phyloP scores from a whole-genome alignment of 352 stramenopile species.

The Phytophthora podocarpi region DNA sequence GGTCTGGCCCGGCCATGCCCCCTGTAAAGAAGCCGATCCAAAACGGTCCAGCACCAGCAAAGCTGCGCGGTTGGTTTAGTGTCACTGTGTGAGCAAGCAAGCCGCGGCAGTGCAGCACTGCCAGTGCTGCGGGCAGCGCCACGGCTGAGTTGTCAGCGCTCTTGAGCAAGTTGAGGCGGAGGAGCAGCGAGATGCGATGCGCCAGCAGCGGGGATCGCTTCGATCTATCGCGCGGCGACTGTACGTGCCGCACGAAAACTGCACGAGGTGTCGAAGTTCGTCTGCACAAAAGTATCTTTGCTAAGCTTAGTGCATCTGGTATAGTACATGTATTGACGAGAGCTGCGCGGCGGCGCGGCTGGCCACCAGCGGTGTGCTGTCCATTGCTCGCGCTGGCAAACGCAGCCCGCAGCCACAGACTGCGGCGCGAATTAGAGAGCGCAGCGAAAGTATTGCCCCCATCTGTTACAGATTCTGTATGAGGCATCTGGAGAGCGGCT shows the following conservation, averaged over 20 bases:
- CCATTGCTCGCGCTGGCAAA: background rate
- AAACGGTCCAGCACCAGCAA: background rate
- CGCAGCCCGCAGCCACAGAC: conserved; percentile 6
- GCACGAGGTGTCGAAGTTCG: conserved; percentile 10
- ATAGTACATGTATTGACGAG: conserved; percentile 19
- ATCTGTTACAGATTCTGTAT: too few species aligned
- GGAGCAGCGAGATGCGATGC: conserved; percentile 1
- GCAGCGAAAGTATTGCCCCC: conserved; percentile 18
- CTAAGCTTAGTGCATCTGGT: too few species aligned
- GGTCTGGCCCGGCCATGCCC: background rate
- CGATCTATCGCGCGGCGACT: background rate
- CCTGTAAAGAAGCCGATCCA: conserved; percentile 1
- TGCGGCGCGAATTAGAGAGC: background rate
- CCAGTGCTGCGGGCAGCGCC: too few species aligned
- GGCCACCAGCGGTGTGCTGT: too few species aligned
- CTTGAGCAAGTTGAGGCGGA: background rate
- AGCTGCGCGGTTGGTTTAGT: conserved; percentile 5
- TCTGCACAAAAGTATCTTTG: conserved; percentile 19
- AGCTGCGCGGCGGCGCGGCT: too few species aligned
- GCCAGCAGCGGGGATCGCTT: background rate
- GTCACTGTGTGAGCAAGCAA: conserved; percentile 10
- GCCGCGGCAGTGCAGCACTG: too few species aligned
- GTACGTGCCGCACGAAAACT: too few species aligned
- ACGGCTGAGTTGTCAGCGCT: background rate
- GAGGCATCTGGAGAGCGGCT: conserved; percentile 16